Conservation (phyloP, 2,329 filamentous ascomycete species). For the Nakataea oryzae region DNA sequence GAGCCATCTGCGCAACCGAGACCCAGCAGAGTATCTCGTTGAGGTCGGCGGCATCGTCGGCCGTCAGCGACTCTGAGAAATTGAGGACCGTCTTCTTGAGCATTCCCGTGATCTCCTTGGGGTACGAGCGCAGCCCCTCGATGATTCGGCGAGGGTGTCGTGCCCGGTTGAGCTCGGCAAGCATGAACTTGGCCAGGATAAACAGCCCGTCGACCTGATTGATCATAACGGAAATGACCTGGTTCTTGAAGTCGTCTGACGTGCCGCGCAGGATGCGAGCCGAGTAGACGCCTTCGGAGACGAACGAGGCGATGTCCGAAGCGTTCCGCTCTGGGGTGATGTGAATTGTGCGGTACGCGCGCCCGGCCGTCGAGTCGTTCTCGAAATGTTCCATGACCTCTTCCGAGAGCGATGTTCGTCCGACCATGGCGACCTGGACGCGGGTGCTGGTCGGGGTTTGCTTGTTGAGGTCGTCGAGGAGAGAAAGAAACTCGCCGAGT, state of each 20-base stretch:
- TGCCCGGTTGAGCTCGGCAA: neutral
- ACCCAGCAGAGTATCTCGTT: slow-evolving; percentile 4
- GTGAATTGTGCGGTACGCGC: neutral
- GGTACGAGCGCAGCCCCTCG: neutral
- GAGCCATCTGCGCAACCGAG: slow-evolving; percentile 2
- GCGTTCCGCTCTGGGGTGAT: slow-evolving; percentile 2
- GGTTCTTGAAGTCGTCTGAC: neutral
- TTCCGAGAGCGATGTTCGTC: slow-evolving; percentile 1
- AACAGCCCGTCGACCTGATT: slow-evolving; percentile 3
- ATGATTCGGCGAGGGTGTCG: neutral
- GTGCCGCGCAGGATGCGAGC: neutral
- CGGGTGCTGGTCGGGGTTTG: neutral
- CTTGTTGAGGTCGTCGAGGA: slow-evolving; percentile 1
- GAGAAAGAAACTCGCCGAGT: slow-evolving; percentile 1
- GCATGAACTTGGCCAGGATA: slow-evolving; percentile 4
- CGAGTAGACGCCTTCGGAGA: slow-evolving; percentile 1
- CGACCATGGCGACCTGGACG: slow-evolving; percentile 3
- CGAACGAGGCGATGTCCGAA: neutral
- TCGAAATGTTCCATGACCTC: neutral
- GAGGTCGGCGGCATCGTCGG: slow-evolving; percentile 1
- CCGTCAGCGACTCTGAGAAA: neutral
- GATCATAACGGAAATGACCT: neutral
- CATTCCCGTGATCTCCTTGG: slow-evolving; percentile 3
- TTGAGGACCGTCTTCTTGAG: slow-evolving; percentile 1
- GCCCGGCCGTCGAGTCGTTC: neutral